phyloP scores from a whole-genome alignment of 139 green algal species.

The Chlamydomonas applanata region DNA sequence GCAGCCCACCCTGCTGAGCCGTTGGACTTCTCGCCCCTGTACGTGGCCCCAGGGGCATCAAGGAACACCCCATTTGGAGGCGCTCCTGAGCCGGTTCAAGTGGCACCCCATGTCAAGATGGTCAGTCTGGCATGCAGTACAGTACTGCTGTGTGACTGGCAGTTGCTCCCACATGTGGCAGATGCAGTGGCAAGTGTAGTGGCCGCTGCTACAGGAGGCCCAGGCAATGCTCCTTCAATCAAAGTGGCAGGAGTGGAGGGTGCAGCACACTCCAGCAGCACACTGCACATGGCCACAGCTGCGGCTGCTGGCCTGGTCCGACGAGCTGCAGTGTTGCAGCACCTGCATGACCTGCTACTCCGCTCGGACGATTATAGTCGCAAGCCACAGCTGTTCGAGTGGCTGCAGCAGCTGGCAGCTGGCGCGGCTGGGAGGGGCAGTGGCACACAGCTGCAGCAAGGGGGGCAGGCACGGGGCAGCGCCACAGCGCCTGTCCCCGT shows the following conservation, averaged over 20 bases:
- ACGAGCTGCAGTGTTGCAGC: background rate
- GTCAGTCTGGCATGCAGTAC: background rate
- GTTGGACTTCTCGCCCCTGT: slow-evolving; percentile 5
- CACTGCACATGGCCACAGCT: too few relatives aligned
- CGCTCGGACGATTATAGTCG: slow-evolving; percentile 1
- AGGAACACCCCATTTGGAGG: too few relatives aligned
- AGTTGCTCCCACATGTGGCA: background rate
- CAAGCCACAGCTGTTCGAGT: background rate
- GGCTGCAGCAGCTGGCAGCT: background rate
- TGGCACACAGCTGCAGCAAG: too few relatives aligned
- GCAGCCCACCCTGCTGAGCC: background rate
- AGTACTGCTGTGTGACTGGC: slow-evolving; percentile 5
- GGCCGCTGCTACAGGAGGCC: too few relatives aligned
- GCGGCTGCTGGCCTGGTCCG: background rate
- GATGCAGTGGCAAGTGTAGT: too few relatives aligned
- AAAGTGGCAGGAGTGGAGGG: too few relatives aligned
- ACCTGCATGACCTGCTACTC: slow-evolving; percentile 5
- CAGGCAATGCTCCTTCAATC: too few relatives aligned
- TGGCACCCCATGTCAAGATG: background rate
- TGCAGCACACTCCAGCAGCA: too few relatives aligned
- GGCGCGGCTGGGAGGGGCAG: too few relatives aligned
- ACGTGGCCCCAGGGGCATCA: slow-evolving; percentile 3
- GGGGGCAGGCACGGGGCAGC: too few relatives aligned
- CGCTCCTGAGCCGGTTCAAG: background rate
- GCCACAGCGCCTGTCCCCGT: too few relatives aligned